Base-by-base conservation (phyloP, 2,329 filamentous ascomycete species). In the Fusarium succisae region DNA sequence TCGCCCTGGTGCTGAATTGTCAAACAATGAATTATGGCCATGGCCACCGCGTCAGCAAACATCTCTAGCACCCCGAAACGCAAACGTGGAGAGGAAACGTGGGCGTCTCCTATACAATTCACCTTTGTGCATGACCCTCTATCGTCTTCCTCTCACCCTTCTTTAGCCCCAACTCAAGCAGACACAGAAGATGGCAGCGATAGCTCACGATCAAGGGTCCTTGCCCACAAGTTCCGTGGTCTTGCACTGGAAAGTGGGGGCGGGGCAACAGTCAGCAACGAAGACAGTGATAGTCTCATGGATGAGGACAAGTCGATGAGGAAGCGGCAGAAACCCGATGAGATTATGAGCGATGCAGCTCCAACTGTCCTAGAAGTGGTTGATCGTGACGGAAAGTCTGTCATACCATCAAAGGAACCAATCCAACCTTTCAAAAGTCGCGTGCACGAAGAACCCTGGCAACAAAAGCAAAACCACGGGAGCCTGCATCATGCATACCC, bases 161-260 rank as follows among this genome's bases (percentile, higher is more conserved):
- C 79, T 66, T 69, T 79, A 51, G 24, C 35, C 26, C 20, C 32
- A 59, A 26, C 32, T 66, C 65, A 80, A 41, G 62, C 77, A 35
- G 65, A 69, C 35, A 69, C 80, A 45, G 84, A 87, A 37, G 87
- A 88, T 57, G 87, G 87, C 66, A 85, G 81, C 76, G 84, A 80
- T 72, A 90, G 88, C 71, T 88, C 88, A n/a, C 84, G 85, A 61
- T 86, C 86, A 47, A 85, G 81, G 61, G 87, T 90, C 45, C 56
- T 59, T 59, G 86, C 85, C 44, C 85, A 87, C 77, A 83, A 83
- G 75, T 89, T 90, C 80, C 83, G 84, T 57, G 85, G 87, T 63
- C 83, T 90, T 57, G 85, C 82, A 20, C 80, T 90, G 62, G 81
- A 78, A 75, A 78, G 80, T 78, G 86, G 86, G 83, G 86, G 84